A percentile compares a stretch with the other conserved stretches of the same genome.
These are phyloP conservation scores for Periconia sp. DNA, from an alignment of 2,329 filamentous ascomycete species.

Conservation along the genomic window DNA sequence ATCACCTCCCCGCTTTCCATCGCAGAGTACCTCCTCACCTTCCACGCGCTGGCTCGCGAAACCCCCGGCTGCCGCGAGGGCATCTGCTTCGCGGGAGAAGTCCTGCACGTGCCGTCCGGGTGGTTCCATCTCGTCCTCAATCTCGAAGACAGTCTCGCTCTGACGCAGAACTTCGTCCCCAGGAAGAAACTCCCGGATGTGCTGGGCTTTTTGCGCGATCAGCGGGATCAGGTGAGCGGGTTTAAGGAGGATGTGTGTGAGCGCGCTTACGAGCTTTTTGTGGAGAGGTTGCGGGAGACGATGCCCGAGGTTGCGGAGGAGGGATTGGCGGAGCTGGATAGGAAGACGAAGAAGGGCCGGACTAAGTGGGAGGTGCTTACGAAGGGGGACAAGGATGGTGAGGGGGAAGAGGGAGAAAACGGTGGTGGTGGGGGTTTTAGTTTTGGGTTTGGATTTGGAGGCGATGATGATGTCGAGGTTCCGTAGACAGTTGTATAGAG, in stretches of 20 bases:
- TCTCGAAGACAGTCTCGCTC: slow-evolving; percentile 77
- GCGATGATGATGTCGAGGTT: slow-evolving; percentile 49
- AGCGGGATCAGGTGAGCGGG: slow-evolving; percentile 82
- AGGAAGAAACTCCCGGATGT: slow-evolving; percentile 71
- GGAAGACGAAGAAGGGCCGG: slow-evolving; percentile 63
- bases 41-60: slow-evolving; percentile 78
- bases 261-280: slow-evolving; percentile 71
- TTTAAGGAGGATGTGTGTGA: slow-evolving; percentile 73
- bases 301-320: slow-evolving; percentile 67
- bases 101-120: slow-evolving; percentile 87
- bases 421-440: slow-evolving; percentile 55
- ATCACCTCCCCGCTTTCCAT: slow-evolving; percentile 93
- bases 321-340: slow-evolving; percentile 66
- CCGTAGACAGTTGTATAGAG: slow-evolving; percentile 17
- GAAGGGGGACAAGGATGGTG: slow-evolving; percentile 51
- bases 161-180: slow-evolving; percentile 96
- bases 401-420: slow-evolving; percentile 46
- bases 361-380: slow-evolving; percentile 85
- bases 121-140: slow-evolving; percentile 99
- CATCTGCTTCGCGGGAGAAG: slow-evolving; percentile 79
- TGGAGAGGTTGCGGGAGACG: slow-evolving; percentile 63
- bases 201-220: slow-evolving; percentile 77
- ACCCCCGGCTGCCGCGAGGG: slow-evolving; percentile 81
- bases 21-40: slow-evolving; percentile 91
- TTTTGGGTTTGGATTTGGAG: slow-evolving; percentile 63